These are phyloP conservation scores for Sphagnum contortum DNA, from an alignment of 225 moss, liverwort and hornwort species.

Conservation along the genomic window DNA sequence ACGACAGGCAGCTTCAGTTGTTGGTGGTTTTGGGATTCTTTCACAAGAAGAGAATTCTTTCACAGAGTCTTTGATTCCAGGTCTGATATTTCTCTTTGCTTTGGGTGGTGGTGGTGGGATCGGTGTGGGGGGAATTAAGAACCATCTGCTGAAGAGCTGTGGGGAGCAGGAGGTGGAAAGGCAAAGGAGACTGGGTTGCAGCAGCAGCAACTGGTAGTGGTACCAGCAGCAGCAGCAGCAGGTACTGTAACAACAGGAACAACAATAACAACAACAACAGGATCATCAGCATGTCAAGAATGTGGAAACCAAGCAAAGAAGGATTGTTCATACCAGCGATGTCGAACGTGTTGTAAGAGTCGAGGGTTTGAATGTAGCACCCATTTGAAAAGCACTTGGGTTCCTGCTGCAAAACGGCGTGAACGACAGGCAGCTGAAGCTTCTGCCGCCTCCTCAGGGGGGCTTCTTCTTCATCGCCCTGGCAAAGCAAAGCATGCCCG, in stretches of 20 bases:
- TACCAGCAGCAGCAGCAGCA: no score
- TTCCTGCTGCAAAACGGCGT: slow-evolving; percentile 92
- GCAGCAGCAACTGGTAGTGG: no score
- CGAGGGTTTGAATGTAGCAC: slow-evolving; percentile 91
- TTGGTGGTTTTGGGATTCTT: no score
- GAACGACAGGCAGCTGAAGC: slow-evolving; percentile 96
- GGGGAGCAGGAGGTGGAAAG: slow-evolving; percentile 14
- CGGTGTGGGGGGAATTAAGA: not conserved
- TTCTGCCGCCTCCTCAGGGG: slow-evolving; percentile 70
- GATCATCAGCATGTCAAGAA: slow-evolving; percentile 77
- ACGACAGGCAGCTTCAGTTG: no score
- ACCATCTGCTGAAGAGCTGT: not conserved
- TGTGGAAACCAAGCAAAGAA: slow-evolving; percentile 98
- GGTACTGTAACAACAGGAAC: not conserved
- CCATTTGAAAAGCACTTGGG: slow-evolving; percentile 97
- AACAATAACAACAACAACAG: slow-evolving; percentile 5
- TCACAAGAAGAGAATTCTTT: no score
- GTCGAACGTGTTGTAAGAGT: slow-evolving; percentile 93
- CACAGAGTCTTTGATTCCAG: no score
- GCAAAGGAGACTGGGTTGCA: slow-evolving; percentile 18
- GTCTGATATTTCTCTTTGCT: no score
- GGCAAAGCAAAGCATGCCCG: slow-evolving; percentile 81
- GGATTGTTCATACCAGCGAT: slow-evolving; percentile 83
- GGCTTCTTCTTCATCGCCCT: slow-evolving; percentile 49
- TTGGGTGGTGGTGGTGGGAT: no score